Evolutionary conservation across 192 early-diverging fungal genomes (phyloP).

Genomic region (Borealophlyctis nickersoniae): DNA sequence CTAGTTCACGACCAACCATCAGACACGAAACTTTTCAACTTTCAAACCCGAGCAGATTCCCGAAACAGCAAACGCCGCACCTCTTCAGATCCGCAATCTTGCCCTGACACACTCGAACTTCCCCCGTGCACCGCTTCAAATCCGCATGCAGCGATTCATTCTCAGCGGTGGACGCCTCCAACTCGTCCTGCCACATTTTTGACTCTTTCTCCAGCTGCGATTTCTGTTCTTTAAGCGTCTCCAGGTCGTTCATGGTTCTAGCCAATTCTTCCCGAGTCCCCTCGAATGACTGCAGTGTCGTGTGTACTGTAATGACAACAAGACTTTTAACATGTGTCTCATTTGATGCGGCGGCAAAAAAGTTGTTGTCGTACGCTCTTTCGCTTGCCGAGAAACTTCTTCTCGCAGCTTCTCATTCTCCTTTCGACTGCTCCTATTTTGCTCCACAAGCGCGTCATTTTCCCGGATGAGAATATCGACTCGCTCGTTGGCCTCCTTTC

Average conservation of each 20-base stretch:
- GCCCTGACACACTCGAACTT: not conserved
- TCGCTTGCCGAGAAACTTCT: constrained; percentile 13
- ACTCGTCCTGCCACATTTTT: constrained; percentile 15
- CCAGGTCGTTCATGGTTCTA: constrained; percentile 10
- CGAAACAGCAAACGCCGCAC: not conserved
- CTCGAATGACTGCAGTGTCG: constrained; percentile 4
- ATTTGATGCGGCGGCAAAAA: not conserved
- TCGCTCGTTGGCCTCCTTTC: constrained; percentile 31
- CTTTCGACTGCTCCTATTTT: constrained; percentile 15
- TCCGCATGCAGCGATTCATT: constrained; percentile 22
- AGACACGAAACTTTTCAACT: no score
- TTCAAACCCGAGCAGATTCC: not conserved
- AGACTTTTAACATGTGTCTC: not conserved
- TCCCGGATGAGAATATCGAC: constrained; percentile 35
- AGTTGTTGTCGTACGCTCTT: constrained; percentile 22
- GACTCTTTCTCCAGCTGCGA: constrained; percentile 18
- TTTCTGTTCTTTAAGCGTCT: not conserved
- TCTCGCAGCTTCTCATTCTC: constrained; percentile 29
- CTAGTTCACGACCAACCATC: no score
- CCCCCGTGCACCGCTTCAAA: not conserved
- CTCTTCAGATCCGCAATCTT: constrained; percentile 20
- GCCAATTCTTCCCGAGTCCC: not conserved
- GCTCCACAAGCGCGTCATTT: constrained; percentile 41
- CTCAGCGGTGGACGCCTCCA: constrained; percentile 17
- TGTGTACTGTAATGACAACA: constrained; percentile 6